These are phyloP conservation scores for Phlebiopsis flavidoalba DNA, from an alignment of 768 basidiomycete species.

Conservation along the genomic window DNA sequence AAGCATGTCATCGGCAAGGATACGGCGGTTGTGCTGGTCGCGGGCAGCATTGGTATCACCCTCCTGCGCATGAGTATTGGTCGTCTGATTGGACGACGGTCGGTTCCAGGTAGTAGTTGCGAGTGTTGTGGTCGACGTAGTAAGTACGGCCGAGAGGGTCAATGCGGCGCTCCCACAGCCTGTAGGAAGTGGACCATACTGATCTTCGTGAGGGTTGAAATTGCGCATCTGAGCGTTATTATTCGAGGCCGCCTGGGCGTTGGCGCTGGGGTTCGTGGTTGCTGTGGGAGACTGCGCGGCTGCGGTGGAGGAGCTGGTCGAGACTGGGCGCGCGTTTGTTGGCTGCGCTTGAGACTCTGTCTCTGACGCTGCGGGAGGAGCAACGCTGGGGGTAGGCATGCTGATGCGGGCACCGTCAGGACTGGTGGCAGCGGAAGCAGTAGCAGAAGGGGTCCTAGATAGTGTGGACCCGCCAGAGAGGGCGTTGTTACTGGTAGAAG, in stretches of 20 bases:
- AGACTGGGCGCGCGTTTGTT: conserved; percentile 31
- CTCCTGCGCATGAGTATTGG: conserved; percentile 66
- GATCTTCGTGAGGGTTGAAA: conserved; percentile 94
- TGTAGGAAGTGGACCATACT: conserved; percentile 81
- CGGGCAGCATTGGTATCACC: conserved; percentile 81
- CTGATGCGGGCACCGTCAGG: conserved; percentile 34
- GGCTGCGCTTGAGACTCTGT: conserved; percentile 8
- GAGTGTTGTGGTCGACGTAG: conserved; percentile 98
- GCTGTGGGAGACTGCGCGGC: conserved; percentile 15
- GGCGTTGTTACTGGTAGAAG: conserved; percentile 34
- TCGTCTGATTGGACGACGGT: conserved; percentile 72
- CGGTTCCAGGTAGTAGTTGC: conserved; percentile 98
- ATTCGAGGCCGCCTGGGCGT: conserved; percentile 35
- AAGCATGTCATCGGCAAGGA: conserved; percentile 81
- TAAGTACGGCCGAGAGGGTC: conserved; percentile 96
- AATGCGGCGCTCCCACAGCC: conserved; percentile 96
- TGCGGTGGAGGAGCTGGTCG: conserved; percentile 25
- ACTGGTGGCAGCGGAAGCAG: conserved; percentile 33
- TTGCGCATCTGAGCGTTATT: conserved; percentile 51
- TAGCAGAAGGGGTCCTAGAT: conserved; percentile 55
- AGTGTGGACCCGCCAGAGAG: conserved; percentile 35
- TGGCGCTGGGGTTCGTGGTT: conserved; percentile 21
- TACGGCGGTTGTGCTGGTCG: conserved; percentile 79
- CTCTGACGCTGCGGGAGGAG: conserved; percentile 15
- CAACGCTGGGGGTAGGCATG: conserved; percentile 33